These are phyloP conservation scores for Botrytis byssoidea DNA, from an alignment of 2,329 filamentous ascomycete species.

Conservation along the genomic window DNA sequence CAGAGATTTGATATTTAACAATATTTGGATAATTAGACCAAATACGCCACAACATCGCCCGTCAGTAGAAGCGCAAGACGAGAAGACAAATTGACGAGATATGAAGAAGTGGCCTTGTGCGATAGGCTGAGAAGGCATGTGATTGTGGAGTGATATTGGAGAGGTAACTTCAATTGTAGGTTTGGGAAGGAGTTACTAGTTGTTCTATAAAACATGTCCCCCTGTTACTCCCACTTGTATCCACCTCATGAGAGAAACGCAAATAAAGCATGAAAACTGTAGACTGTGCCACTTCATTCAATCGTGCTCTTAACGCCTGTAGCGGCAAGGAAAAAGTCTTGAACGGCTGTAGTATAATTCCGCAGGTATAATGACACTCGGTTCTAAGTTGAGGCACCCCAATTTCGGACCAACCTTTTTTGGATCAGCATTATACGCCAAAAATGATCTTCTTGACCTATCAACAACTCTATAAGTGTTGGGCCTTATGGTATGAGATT, in stretches of 20 bases:
- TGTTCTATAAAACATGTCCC: neutral
- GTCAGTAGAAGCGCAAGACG: neutral
- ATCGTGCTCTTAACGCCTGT: neutral
- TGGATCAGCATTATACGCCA: no score
- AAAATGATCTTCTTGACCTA: no score
- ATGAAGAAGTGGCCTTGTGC: neutral
- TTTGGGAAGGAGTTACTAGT: neutral
- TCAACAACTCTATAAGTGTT: no score
- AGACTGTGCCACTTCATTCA: neutral
- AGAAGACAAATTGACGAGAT: neutral
- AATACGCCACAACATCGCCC: neutral
- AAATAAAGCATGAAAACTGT: neutral
- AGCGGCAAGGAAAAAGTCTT: fast-evolving
- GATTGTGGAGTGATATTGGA: neutral
- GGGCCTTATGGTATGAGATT: no score
- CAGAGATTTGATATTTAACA: neutral
- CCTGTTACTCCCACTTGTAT: neutral
- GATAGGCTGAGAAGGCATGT: neutral
- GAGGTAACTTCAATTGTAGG: neutral
- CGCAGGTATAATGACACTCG: no score
- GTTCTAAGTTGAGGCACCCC: no score
- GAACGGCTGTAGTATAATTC: no score
- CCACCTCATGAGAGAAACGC: neutral
- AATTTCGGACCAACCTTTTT: no score
- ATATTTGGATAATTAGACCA: neutral